Percentiles rank a stretch among this genome's conserved stretches.
Conservation (phyloP, 164 flowering plant genomes). For the Tetracentron sinense region DNA sequence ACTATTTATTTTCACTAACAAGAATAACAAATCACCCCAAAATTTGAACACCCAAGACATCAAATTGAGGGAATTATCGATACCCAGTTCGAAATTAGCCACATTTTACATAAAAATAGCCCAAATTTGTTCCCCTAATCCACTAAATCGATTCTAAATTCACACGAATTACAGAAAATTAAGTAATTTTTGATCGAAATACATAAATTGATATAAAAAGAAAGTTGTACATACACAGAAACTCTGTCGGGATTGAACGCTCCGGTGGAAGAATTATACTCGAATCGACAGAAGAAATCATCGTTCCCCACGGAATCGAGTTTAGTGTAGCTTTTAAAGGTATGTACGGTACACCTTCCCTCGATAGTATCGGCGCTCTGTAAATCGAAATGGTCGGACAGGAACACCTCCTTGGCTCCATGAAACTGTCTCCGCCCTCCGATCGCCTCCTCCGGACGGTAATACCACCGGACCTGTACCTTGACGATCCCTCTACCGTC, state of each 20-base stretch:
- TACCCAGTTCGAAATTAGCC: neutral
- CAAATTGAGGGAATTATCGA: no score
- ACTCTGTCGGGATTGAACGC: slow-evolving; percentile 6
- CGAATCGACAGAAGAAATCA: slow-evolving; percentile 3
- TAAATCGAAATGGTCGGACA: slow-evolving; percentile 1
- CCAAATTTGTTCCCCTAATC: neutral
- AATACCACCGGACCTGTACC: neutral
- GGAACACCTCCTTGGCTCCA: slow-evolving; percentile 4
- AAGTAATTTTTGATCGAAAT: neutral
- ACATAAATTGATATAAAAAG: neutral
- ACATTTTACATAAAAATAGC: neutral
- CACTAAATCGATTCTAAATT: neutral
- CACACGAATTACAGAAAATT: neutral
- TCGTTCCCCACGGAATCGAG: slow-evolving; percentile 6
- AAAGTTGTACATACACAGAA: neutral
- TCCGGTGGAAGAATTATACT: slow-evolving; percentile 3
- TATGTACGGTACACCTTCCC: slow-evolving; percentile 5
- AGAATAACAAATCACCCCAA: no score
- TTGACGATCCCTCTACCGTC: neutral
- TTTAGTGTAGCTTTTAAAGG: neutral
- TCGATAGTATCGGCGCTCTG: slow-evolving; percentile 8
- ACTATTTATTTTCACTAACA: no score
- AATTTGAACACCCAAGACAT: neutral
- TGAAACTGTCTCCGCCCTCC: slow-evolving; percentile 3
- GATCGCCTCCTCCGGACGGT: slow-evolving; percentile 3